phyloP scores from a whole-genome alignment of 352 stramenopile genomes.

The Phytophthora palmivora region DNA sequence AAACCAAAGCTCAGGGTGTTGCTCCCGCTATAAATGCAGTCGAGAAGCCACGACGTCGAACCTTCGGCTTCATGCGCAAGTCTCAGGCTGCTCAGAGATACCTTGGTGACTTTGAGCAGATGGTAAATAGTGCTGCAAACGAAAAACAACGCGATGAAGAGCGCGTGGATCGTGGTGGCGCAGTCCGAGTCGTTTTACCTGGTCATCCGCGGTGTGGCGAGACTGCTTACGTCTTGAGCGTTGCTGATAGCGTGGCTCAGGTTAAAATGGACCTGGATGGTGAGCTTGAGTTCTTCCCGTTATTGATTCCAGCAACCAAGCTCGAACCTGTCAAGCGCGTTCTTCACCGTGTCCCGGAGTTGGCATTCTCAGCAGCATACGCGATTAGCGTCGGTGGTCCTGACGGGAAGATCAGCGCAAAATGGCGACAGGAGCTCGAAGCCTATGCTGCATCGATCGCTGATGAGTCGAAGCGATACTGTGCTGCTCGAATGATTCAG shows the following conservation, averaged over 20 bases:
- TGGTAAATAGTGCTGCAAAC: slow-evolving; percentile 46
- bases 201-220: slow-evolving; percentile 81
- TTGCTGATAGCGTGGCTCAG: slow-evolving; percentile 70
- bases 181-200: slow-evolving; percentile 76
- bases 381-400: slow-evolving; percentile 38
- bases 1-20: slow-evolving; percentile 10
- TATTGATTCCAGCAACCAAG: slow-evolving; percentile 64
- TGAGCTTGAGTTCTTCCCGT: slow-evolving; percentile 80
- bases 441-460: slow-evolving; percentile 70
- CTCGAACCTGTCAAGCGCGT: slow-evolving; percentile 61
- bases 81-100: slow-evolving; percentile 62
- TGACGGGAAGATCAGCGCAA: slow-evolving; percentile 44
- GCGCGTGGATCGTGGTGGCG: slow-evolving; percentile 51
- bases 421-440: slow-evolving; percentile 65
- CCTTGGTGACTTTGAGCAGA: slow-evolving; percentile 64
- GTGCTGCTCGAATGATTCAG: slow-evolving; percentile 76
- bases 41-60: slow-evolving; percentile 21
- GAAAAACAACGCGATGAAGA: slow-evolving; percentile 53
- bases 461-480: slow-evolving; percentile 71
- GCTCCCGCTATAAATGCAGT: not conserved
- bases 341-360: slow-evolving; percentile 62
- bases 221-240: slow-evolving; percentile 72
- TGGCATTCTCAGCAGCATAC: slow-evolving; percentile 67
- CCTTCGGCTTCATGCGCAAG: slow-evolving; percentile 35
- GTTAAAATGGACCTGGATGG: slow-evolving; percentile 87